Evolutionary conservation across 2,329 filamentous ascomycete species (phyloP), one percentile per base, ranked within the genome.

Genomic region (Penicillium digitatum): DNA sequence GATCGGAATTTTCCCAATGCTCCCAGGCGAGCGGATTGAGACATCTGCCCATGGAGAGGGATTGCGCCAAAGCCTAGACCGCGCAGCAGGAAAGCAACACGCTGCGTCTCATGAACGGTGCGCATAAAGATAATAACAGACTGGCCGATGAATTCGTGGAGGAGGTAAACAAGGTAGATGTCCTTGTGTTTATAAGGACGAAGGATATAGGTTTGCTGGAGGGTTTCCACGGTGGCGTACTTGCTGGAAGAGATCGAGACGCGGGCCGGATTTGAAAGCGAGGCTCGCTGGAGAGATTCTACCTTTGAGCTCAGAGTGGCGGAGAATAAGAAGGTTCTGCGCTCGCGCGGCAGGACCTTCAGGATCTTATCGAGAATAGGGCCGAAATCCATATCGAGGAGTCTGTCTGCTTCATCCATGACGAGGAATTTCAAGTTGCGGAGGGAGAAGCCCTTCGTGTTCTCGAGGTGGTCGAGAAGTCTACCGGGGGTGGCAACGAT

Each of bases 291-390:
- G 44, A 99, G 78, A 49, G 87, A 90, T 74, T 97, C 94, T 55
- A 99, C 88, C 72, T 96, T 96, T 58, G 87, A 91, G 65, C 86
- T 91, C 82, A 97, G 93, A 12, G 94, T 99, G 1, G 94, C 93
- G 4, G 88, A 94, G 79, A 96, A 97, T 39, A 99, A 86, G 69
- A 87, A 94, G 0, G 94, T 97, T 38, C 86, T 76, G 40, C 84
- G 82, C 68, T 91, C 87, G 38, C 86, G 79, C 0, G 91, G 92
- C 5, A 96, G 78, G 26, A 95, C 90, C 73, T 94, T 93, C 48
- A 97, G 82, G 52, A 96, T 90, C 75, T 95, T 96, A 74, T 96
- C 90, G 35, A 97, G 84, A 22, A 92, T 88, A 2, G 91, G 90
- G 0, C 92, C 92, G 64, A 97, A 97, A 72, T 96, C 92, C 71